Evolutionary conservation across 306 rosid genomes (phyloP).

Genomic region (Quercus cerris): DNA sequence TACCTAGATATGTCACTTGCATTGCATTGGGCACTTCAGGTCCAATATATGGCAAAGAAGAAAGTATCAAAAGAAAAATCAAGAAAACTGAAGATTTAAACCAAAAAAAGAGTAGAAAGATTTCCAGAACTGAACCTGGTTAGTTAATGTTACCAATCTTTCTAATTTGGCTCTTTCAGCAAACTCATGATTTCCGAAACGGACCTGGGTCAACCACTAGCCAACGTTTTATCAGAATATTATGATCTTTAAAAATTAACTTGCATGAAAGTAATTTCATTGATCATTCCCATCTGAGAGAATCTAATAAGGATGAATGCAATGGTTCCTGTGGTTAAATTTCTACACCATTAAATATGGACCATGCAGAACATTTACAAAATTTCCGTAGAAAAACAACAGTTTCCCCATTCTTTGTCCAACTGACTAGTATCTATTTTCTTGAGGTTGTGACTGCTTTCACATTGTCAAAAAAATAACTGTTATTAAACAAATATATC

Average conservation of each 20-base stretch:
- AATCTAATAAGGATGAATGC: neutral
- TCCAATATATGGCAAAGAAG: neutral
- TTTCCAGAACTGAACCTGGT: neutral
- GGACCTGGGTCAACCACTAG: neutral
- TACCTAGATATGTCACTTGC: neutral
- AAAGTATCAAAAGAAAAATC: neutral
- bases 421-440: neutral
- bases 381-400: neutral
- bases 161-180: neutral
- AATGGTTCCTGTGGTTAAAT: neutral
- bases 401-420: neutral
- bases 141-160: neutral
- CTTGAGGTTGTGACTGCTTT: neutral
- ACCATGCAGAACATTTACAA: neutral
- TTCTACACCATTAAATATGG: neutral
- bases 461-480: neutral
- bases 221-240: neutral
- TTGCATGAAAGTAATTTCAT: neutral
- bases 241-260: neutral
- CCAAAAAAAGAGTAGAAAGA: neutral
- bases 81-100: neutral
- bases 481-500: neutral
- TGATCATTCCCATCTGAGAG: neutral
- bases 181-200: neutral
- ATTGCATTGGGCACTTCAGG: neutral